phyloP scores from a whole-genome alignment of 2,329 filamentous ascomycete genomes.

The Alternaria longipes region DNA sequence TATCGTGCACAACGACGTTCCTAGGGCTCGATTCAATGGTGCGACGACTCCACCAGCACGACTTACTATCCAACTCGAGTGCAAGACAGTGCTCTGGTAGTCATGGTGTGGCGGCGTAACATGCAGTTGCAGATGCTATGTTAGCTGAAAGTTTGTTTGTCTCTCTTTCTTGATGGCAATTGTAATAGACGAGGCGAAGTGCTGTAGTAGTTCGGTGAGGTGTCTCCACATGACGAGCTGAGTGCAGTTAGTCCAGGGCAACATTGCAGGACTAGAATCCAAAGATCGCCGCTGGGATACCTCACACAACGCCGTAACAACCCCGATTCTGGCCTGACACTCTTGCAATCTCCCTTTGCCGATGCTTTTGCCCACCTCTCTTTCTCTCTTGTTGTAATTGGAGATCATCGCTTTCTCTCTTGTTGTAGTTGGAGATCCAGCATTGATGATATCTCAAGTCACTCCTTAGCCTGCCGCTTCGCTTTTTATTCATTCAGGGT shows the following conservation, averaged over 20 bases:
- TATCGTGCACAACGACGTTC: neutral
- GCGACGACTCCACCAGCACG: conserved; percentile 15
- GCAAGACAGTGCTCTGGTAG: neutral
- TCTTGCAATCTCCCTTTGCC: conserved; percentile 14
- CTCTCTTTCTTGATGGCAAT: neutral
- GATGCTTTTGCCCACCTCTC: neutral
- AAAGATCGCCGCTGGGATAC: conserved; percentile 22
- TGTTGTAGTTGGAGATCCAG: neutral
- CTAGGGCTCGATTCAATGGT: conserved; percentile 1
- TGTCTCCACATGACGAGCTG: neutral
- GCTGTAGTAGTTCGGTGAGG: neutral
- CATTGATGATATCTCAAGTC: neutral
- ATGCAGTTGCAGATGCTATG: neutral
- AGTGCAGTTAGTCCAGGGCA: conserved; percentile 4
- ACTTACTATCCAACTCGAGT: no score
- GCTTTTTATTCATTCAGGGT: conserved; percentile 21
- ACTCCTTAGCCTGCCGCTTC: conserved; percentile 19
- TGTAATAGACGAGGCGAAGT: neutral
- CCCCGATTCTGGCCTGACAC: conserved; percentile 13
- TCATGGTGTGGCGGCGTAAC: neutral
- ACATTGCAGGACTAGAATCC: conserved; percentile 13
- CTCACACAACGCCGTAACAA: conserved; percentile 10
- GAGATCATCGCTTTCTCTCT: neutral
- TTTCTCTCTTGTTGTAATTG: neutral
- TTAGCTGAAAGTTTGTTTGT: neutral